A percentile compares a stretch with the other conserved stretches of the same genome.
Conservation (phyloP, 2,329 filamentous ascomycete genomes). For the Fusarium sp. region DNA sequence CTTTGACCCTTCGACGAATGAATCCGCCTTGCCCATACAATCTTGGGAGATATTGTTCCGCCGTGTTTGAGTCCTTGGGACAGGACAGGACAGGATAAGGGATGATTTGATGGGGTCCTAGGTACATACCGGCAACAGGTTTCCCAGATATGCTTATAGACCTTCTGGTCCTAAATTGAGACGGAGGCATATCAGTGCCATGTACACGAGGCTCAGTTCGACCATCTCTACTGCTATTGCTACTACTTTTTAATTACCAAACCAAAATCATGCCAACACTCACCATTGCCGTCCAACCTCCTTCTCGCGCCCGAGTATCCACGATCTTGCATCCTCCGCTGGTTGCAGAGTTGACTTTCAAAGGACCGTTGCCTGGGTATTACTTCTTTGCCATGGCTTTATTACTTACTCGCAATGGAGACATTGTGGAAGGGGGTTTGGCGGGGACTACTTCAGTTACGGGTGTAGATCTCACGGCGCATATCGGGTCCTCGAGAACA, state of each 20-base stretch:
- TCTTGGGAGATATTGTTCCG: background rate
- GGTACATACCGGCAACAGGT: background rate
- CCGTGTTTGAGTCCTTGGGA: background rate
- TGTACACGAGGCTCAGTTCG: background rate
- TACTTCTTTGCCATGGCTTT: constrained; percentile 47
- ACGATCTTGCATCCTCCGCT: constrained; percentile 41
- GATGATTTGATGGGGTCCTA: background rate
- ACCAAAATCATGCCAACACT: constrained; percentile 25
- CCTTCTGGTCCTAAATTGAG: background rate
- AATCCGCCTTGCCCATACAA: background rate
- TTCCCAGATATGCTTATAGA: constrained; percentile 16
- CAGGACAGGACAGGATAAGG: background rate
- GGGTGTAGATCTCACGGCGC: constrained; percentile 21
- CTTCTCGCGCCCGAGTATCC: constrained; percentile 28
- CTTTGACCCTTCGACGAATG: background rate
- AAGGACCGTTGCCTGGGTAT: background rate
- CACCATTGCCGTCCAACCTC: constrained; percentile 44
- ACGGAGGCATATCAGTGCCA: constrained; percentile 9
- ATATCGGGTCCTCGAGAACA: constrained; percentile 4
- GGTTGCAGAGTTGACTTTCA: constrained; percentile 31
- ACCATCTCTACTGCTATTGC: background rate
- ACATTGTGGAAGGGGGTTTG: constrained; percentile 36
- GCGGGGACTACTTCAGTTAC: constrained; percentile 34
- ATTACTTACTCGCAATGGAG: constrained; percentile 35
- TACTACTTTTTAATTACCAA: background rate